These are phyloP conservation scores for Turritis glabra DNA, from an alignment of 345 rosid species.

Conservation along the genomic window DNA sequence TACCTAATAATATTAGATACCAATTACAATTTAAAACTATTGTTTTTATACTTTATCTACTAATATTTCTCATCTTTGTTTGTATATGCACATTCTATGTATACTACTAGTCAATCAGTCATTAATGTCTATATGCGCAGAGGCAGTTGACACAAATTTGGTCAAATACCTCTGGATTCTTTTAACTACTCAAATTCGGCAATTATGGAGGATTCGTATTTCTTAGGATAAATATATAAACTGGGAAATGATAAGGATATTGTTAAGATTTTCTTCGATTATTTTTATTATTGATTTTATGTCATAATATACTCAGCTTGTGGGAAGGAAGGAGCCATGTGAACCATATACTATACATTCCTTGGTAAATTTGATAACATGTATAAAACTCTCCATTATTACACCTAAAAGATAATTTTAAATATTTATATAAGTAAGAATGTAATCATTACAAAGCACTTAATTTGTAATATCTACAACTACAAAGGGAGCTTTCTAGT, in stretches of 20 bases:
- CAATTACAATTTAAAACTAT: neutral
- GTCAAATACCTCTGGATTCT: slow-evolving; percentile 33
- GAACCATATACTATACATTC: slow-evolving; percentile 16
- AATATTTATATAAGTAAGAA: slow-evolving; percentile 12
- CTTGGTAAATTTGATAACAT: slow-evolving; percentile 20
- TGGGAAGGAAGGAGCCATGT: slow-evolving; percentile 32
- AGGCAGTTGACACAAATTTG: slow-evolving; percentile 36
- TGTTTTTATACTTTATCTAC: neutral
- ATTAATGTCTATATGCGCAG: slow-evolving; percentile 17
- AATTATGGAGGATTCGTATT: slow-evolving; percentile 31
- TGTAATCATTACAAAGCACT: slow-evolving; percentile 24
- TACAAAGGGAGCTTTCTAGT: slow-evolving; percentile 22
- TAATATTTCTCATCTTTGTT: slow-evolving; percentile 7
- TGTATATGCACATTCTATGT: slow-evolving; percentile 22
- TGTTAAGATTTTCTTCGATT: slow-evolving; percentile 21
- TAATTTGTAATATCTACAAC: slow-evolving; percentile 20
- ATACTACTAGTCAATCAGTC: slow-evolving; percentile 15
- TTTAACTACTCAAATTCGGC: slow-evolving; percentile 34
- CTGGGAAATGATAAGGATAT: slow-evolving; percentile 11
- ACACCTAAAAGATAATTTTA: slow-evolving; percentile 23
- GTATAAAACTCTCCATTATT: slow-evolving; percentile 24
- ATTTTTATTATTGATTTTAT: neutral
- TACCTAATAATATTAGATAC: neutral
- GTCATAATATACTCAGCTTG: slow-evolving; percentile 3
- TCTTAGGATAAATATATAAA: slow-evolving; percentile 19